Percentiles rank a stretch among this genome's conserved stretches.
phyloP scores from a whole-genome alignment of 371 early-diverging fungal species.

The Parasitella parasitica region DNA sequence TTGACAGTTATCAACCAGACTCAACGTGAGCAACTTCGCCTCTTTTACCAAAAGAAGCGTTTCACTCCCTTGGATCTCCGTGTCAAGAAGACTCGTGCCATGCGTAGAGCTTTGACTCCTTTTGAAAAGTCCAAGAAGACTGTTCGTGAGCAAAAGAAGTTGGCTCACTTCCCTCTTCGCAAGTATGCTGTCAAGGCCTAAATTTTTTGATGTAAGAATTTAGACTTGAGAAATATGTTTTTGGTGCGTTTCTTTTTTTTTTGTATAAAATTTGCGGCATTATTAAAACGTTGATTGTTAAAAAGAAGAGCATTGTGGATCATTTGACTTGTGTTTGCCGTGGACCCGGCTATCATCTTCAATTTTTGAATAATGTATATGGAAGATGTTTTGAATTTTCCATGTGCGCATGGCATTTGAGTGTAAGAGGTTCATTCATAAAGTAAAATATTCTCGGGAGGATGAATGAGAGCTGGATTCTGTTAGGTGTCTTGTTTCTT shows the following conservation, averaged over 20 bases:
- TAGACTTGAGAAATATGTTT: slow-evolving; percentile 3
- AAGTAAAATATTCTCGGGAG: too few species aligned
- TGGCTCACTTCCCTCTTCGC: slow-evolving; percentile 83
- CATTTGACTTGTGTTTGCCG: too few species aligned
- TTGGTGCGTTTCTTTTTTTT: background rate
- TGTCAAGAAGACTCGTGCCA: slow-evolving; percentile 96
- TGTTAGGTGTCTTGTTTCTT: too few species aligned
- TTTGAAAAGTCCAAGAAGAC: slow-evolving; percentile 73
- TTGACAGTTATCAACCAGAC: slow-evolving; percentile 93
- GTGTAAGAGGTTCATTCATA: too few species aligned
- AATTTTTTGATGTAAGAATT: slow-evolving; percentile 17
- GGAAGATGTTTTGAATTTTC: background rate
- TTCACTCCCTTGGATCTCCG: slow-evolving; percentile 92
- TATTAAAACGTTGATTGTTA: background rate
- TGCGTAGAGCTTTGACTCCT: slow-evolving; percentile 91
- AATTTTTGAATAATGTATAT: too few species aligned
- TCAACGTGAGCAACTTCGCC: slow-evolving; percentile 81
- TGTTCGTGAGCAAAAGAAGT: slow-evolving; percentile 81
- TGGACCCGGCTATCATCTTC: too few species aligned
- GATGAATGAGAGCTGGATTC: too few species aligned
- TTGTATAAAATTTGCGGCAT: background rate
- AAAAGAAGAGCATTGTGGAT: background rate
- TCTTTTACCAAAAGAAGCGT: slow-evolving; percentile 88
- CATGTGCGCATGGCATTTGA: too few species aligned
- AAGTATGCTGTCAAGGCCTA: slow-evolving; percentile 87